These are phyloP conservation scores for Talaromyces thailandensis DNA, from an alignment of 495 filamentous ascomycete genomes.

Conservation along the genomic window DNA sequence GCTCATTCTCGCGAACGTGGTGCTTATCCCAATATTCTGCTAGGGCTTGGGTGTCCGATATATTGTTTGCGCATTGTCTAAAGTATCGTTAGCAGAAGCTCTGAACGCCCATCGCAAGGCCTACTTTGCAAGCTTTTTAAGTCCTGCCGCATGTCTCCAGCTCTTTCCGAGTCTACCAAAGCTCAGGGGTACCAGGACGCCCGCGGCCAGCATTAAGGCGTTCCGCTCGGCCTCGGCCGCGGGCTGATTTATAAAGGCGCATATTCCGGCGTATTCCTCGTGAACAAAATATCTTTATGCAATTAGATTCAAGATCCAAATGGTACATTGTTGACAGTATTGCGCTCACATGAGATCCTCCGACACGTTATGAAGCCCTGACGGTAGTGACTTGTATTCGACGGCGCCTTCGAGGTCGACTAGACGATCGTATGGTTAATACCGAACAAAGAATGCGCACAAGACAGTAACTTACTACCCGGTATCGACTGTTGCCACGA, in stretches of 20 bases:
- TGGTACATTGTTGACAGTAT: background rate
- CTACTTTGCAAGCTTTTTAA: conserved; percentile 68
- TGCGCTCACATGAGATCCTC: conserved; percentile 68
- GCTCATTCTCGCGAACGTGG: conserved; percentile 40
- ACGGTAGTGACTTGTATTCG: conserved; percentile 91
- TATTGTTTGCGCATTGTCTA: conserved; percentile 26
- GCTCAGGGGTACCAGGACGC: conserved; percentile 76
- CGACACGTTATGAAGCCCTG: conserved; percentile 80
- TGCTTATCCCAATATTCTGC: conserved; percentile 74
- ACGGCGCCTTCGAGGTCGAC: conserved; percentile 82
- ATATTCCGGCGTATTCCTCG: conserved; percentile 75
- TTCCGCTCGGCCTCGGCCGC: conserved; percentile 71
- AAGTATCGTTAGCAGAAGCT: background rate
- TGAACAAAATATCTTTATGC: conserved; percentile 75
- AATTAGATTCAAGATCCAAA: background rate
- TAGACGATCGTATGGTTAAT: conserved; percentile 13
- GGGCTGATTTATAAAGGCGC: conserved; percentile 82
- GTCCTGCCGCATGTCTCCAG: conserved; percentile 74
- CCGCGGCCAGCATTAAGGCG: conserved; percentile 87
- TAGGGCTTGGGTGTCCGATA: conserved; percentile 47
- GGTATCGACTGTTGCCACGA: conserved; percentile 70
- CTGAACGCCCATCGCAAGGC: conserved; percentile 10
- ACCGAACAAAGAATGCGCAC: conserved; percentile 10
- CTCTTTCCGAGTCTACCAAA: conserved; percentile 79
- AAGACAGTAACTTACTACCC: conserved; percentile 36